Base-by-base conservation (phyloP, 306 rosid genomes). In the Bauhinia variegata region DNA sequence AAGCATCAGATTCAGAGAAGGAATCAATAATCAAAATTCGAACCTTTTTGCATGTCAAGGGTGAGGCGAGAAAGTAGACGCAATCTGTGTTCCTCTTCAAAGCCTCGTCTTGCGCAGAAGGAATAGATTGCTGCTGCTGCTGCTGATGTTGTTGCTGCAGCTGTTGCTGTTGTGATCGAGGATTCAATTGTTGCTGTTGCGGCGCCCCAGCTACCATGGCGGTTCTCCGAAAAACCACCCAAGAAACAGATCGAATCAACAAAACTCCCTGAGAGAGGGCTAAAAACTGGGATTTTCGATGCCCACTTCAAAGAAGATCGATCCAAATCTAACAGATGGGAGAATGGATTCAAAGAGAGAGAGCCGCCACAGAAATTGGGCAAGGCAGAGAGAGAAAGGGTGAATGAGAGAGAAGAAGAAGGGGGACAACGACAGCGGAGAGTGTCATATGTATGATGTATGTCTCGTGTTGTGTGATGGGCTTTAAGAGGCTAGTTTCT, bases 21-120 rank as follows among this genome's bases (percentile, higher is more conserved):
- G 28, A 1, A 23, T 23, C 28, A 16, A 12, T 37, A 62, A 67
- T 19, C n/a, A 3, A 33, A 42, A 46, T 23, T n/a, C 34, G 28
- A 10, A 91, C 99, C 95, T 91, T 95, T 82, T 88, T 95, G 86
- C 99, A 95, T 60, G 99, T 91, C 71, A 95, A 79, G 17, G 99
- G 99, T 38, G 99, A 95, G 5, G 99, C 99, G 6, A 95, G 92
- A 80, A 95, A 95, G 92, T 95, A 95, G 39, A 95, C 99, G 46
- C 99, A 95, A 73, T 95, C 99, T 60, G 99, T 91, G 73, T 85
- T 95, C 50, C 97, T 82, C 85, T 95, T 95, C 70, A 88, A 49
- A 47, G 92, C 93, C 77, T 95, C 97, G 38, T 95, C 99, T 54
- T 90, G 90, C 0, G 89, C 79, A 62, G 96, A 67, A 36, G 90